Percentiles rank a stretch among this genome's conserved stretches.
These are phyloP conservation scores for Calycina marina DNA, from an alignment of 2,329 filamentous ascomycete genomes.

Conservation along the genomic window DNA sequence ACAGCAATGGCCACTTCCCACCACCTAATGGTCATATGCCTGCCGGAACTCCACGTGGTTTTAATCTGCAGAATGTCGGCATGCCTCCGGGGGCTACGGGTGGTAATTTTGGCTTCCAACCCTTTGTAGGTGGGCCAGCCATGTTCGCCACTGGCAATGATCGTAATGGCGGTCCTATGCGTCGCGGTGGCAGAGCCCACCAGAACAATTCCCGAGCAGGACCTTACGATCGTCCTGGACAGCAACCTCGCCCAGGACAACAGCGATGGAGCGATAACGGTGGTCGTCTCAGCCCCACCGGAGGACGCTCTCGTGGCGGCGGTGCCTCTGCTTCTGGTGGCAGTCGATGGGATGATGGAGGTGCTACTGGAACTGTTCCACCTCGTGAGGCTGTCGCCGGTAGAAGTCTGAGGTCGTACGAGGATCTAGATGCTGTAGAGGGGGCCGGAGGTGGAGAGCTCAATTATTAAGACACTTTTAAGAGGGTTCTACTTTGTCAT, in stretches of 20 bases:
- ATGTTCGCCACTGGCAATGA: slow-evolving; percentile 30
- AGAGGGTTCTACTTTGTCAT: not conserved
- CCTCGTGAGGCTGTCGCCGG: slow-evolving; percentile 87
- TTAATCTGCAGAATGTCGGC: slow-evolving; percentile 64
- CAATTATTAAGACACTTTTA: slow-evolving; percentile 64
- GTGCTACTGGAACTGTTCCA: slow-evolving; percentile 62
- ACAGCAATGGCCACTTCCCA: slow-evolving; percentile 91
- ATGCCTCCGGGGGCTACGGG: slow-evolving; percentile 43
- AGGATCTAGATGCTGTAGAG: slow-evolving; percentile 81
- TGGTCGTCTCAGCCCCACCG: slow-evolving; percentile 32
- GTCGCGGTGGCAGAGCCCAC: slow-evolving; percentile 49
- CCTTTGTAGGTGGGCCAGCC: slow-evolving; percentile 32
- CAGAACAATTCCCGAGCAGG: slow-evolving; percentile 47
- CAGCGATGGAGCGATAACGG: slow-evolving; percentile 31
- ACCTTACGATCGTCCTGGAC: slow-evolving; percentile 48
- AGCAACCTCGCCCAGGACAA: slow-evolving; percentile 34
- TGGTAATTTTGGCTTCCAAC: slow-evolving; percentile 28
- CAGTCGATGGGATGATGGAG: slow-evolving; percentile 58
- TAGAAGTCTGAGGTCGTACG: slow-evolving; percentile 88
- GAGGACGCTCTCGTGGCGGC: slow-evolving; percentile 35
- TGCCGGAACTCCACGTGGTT: slow-evolving; percentile 78
- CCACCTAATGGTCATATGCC: slow-evolving; percentile 60
- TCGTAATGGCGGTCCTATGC: slow-evolving; percentile 50
- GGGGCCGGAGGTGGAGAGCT: slow-evolving; percentile 66
- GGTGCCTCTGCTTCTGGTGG: slow-evolving; percentile 35